Base-by-base conservation (phyloP, 305 asterid genomes). In the Vinca major region DNA sequence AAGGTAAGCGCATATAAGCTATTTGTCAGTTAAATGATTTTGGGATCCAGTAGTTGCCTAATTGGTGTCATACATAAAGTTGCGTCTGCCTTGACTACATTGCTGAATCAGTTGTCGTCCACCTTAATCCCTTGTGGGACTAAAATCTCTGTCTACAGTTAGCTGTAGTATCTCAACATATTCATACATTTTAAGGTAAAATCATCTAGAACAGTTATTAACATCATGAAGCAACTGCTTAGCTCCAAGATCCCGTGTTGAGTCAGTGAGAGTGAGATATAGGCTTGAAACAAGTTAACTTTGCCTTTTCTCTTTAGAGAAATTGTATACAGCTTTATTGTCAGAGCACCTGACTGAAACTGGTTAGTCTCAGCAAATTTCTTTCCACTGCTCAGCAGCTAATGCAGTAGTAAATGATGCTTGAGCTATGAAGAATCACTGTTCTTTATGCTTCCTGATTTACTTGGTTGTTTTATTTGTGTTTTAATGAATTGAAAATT, bases 1-100 rank as follows among this genome's bases (percentile, higher is more conserved):
- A 90, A 92, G 97, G 97, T 90, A 75, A 55, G 39, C 64, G 60
- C 53, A 2, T 56, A 50, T 36, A 60, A n/a, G 63, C 66, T 19
- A 43, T 54, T 68, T 9, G 7, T 60, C 33, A 16, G 61, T 64
- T 65, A 14, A 63, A n/a, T 44, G 37, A 56, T 45, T 20, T 3
- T 67, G 63, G 64, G 53, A 63, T 68, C 75, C 7, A 44, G 52
- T 50, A 9, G 54, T 16, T 66, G 33, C 33, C 33, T 26, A 26
- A 26, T 26, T 26, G 33, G 41, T 47, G 19, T 49, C 6, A 26
- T 45, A 14, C 55, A 53, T 33, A 13, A 37, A 67, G 20, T 19
- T 26, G 57, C 41, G n/a, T 47, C 48, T 61, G 52, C 50, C 52
- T 70, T 51, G 20, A 52, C 14, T 20, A 4, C 43, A 67, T 36